phyloP scores from a whole-genome alignment of 2,329 filamentous ascomycete species.

The Diaporthe australafricana region DNA sequence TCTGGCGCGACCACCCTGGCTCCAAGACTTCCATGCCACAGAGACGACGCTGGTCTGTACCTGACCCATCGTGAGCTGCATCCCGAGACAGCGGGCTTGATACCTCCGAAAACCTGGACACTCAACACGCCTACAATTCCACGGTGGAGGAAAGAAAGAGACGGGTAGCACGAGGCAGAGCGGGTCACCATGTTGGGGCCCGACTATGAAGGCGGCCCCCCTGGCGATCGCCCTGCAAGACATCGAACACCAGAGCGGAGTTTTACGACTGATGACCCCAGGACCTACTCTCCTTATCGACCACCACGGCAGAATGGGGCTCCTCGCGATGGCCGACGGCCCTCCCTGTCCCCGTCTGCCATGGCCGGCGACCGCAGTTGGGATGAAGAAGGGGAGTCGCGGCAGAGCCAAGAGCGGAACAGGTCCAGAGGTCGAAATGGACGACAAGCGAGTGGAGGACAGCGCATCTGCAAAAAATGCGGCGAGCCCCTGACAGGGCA shows the following conservation, averaged over 20 bases:
- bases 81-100: conserved; percentile 29
- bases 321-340: conserved; percentile 38
- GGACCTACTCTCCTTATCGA: conserved; percentile 44
- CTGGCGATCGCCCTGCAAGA: conserved; percentile 50
- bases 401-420: conserved; percentile 68
- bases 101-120: conserved; percentile 6
- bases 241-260: conserved; percentile 41
- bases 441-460: conserved; percentile 68
- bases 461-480: conserved; percentile 86
- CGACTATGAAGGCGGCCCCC: conserved; percentile 57
- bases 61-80: conserved; percentile 36
- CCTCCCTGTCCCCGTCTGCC: conserved; percentile 36
- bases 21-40: conserved; percentile 32
- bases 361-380: conserved; percentile 35
- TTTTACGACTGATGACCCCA: conserved; percentile 40
- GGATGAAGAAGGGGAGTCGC: conserved; percentile 46
- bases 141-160: conserved; percentile 30
- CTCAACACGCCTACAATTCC: conserved; percentile 4
- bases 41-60: conserved; percentile 33
- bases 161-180: conserved; percentile 34
- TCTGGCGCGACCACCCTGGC: conserved; percentile 16
- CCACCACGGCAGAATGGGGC: conserved; percentile 39
- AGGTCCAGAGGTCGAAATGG: conserved; percentile 65
- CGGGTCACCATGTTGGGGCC: conserved; percentile 54
- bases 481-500: conserved; percentile 89